phyloP scores from a whole-genome alignment of 495 filamentous ascomycete species.

The Bathelium albidoporum region DNA sequence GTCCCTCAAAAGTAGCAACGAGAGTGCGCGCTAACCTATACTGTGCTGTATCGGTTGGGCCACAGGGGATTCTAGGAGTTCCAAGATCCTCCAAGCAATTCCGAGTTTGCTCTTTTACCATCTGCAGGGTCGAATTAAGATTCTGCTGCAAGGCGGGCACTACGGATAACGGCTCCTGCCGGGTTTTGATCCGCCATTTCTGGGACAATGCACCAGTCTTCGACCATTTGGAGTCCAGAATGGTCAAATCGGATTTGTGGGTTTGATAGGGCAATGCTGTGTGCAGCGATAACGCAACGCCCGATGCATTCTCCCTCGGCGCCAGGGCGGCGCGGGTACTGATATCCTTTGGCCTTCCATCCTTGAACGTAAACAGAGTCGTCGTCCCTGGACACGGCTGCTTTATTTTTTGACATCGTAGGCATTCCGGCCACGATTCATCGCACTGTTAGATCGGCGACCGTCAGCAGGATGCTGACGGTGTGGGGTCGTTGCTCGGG shows the following conservation, averaged over 20 bases:
- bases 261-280: not conserved
- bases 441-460: not conserved
- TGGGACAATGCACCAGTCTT: not conserved
- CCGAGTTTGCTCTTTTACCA: not conserved
- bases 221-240: conserved; percentile 1
- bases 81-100: not conserved
- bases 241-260: not conserved
- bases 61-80: not conserved
- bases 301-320: not conserved
- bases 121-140: not conserved
- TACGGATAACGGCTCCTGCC: not conserved
- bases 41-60: not conserved
- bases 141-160: not conserved
- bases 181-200: conserved; percentile 1
- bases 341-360: not conserved
- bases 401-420: not conserved
- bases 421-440: conserved; percentile 2
- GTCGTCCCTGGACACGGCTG: not conserved
- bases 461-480: not conserved
- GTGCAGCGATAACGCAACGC: not conserved
- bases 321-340: not conserved
- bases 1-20: not conserved
- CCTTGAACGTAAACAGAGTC: not conserved
- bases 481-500: not conserved
- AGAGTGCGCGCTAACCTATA: not conserved